Evolutionary conservation across 768 basidiomycete species (phyloP).

Genomic region (Cystobasidium tubakii): DNA sequence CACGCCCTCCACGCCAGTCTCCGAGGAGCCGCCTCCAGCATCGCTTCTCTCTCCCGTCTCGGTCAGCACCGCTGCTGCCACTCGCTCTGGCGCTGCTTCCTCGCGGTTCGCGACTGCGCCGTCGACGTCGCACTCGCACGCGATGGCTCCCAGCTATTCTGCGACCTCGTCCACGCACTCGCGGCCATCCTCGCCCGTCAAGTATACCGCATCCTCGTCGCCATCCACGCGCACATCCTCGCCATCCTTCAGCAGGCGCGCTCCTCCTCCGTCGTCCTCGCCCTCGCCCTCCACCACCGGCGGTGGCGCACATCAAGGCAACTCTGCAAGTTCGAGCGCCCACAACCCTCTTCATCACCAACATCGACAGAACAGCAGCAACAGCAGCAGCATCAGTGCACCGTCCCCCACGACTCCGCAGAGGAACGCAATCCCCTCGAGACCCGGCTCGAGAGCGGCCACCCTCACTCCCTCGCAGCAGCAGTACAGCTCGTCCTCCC

Average conservation of each 20-base stretch:
- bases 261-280: neutral
- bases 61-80: neutral
- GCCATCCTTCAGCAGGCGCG: neutral
- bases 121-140: neutral
- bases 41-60: neutral
- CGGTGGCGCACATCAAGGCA: neutral
- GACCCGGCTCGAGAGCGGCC: neutral
- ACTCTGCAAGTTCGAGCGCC: neutral
- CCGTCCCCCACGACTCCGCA: neutral
- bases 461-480: neutral
- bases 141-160: neutral
- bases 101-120: neutral
- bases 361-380: neutral
- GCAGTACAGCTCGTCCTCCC: conserved; percentile 6
- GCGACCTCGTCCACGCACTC: neutral
- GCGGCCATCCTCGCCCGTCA: neutral
- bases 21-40: neutral
- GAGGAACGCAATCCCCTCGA: neutral
- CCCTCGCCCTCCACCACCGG: neutral
- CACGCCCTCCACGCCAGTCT: neutral
- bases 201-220: neutral
- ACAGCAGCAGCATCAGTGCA: neutral
- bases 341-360: neutral
- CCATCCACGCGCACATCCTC: neutral
- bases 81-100: neutral